phyloP scores from a whole-genome alignment of 83 land plant genomes.

The Larix sibirica region DNA sequence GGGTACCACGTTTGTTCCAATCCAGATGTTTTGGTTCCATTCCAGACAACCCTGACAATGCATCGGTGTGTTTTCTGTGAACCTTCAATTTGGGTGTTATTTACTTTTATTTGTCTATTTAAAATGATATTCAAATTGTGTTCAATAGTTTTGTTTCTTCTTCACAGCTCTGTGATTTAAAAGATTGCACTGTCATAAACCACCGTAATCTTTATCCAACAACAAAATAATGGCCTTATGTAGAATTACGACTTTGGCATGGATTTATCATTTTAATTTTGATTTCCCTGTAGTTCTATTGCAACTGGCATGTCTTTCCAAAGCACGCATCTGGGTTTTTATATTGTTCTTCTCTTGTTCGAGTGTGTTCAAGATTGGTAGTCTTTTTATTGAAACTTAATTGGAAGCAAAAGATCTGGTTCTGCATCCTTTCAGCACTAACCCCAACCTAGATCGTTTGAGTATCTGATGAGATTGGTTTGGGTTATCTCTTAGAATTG shows the following conservation, averaged over 20 bases:
- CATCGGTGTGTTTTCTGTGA: constrained; percentile 5
- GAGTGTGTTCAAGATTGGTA: neutral
- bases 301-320: neutral
- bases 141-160: neutral
- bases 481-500: neutral
- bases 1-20: neutral
- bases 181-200: neutral
- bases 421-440: neutral
- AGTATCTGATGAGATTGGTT: neutral
- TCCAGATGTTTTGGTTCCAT: constrained; percentile 9
- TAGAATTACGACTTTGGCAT: neutral
- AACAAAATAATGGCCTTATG: neutral
- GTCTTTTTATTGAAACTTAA: neutral
- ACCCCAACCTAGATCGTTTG: neutral
- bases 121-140: neutral
- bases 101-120: neutral
- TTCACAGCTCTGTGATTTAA: no score
- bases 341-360: neutral
- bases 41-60: neutral
- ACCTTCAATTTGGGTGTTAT: constrained; percentile 1
- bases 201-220: neutral
- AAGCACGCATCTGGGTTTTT: neutral
- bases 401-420: neutral
- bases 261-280: no score
- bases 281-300: neutral